Percentiles rank a stretch among this genome's conserved stretches.
phyloP scores from a whole-genome alignment of 1,284 basidiomycete genomes.

The Mixia osmundae region DNA sequence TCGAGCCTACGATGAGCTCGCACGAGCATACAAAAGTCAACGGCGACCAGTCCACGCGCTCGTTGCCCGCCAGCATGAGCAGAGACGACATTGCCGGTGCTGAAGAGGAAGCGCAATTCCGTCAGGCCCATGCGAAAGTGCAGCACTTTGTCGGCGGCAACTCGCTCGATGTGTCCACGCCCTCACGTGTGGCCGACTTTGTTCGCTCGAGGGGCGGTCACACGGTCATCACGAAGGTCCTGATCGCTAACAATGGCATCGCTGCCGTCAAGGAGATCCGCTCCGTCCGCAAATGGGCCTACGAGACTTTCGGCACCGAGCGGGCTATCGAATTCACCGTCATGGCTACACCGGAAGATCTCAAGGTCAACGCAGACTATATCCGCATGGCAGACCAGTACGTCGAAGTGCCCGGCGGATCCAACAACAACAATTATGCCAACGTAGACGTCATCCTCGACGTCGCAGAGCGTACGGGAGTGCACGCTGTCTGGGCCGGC shows the following conservation, averaged over 20 bases:
- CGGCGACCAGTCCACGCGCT: too few species aligned
- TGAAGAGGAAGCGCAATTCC: too few species aligned
- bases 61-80: too few species aligned
- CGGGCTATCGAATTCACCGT: constrained; percentile 94
- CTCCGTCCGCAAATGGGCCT: constrained; percentile 97
- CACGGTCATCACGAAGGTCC: constrained; percentile 92
- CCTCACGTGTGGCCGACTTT: constrained; percentile 67
- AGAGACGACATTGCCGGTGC: too few species aligned
- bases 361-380: constrained; percentile 90
- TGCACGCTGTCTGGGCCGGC: constrained; percentile 98
- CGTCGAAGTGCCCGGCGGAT: constrained; percentile 92
- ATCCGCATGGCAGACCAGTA: constrained; percentile 99
- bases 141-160: constrained; percentile 82
- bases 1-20: too few species aligned
- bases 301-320: constrained; percentile 94
- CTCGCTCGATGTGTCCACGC: constrained; percentile 56
- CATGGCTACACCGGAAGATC: constrained; percentile 98
- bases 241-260: constrained; percentile 39
- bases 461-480: constrained; percentile 85
- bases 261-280: constrained; percentile 98
- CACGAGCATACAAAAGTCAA: too few species aligned
- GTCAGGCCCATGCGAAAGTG: constrained; percentile 35
- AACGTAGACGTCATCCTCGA: constrained; percentile 99
- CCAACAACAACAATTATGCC: constrained; percentile 99
- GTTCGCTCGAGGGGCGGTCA: constrained; percentile 81